These are phyloP conservation scores for Arxiozyma slooffiae DNA, from an alignment of 1,139 yeast species.

Conservation along the genomic window DNA sequence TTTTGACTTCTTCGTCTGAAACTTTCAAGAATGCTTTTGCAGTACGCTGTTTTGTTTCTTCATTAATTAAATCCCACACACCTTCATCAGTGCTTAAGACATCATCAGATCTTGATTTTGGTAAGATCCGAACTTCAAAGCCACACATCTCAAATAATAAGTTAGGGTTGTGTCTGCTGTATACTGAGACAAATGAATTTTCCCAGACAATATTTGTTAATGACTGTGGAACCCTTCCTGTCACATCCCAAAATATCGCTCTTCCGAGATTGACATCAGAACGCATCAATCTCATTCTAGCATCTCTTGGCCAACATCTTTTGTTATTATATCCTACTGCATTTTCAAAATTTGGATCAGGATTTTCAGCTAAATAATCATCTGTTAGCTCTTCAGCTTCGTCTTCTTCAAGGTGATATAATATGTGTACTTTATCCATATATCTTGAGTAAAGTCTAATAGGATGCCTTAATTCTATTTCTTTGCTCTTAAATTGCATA, in stretches of 20 bases:
- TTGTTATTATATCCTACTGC: constrained; percentile 83
- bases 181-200: constrained; percentile 74
- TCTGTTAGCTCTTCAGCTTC: constrained; percentile 71
- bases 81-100: constrained; percentile 56
- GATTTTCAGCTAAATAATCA: constrained; percentile 71
- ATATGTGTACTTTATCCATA: constrained; percentile 68
- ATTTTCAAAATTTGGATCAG: constrained; percentile 84
- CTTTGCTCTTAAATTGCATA: constrained; percentile 53
- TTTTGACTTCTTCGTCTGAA: constrained; percentile 65
- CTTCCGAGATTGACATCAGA: constrained; percentile 88
- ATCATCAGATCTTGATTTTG: constrained; percentile 53
- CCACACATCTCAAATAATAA: constrained; percentile 87
- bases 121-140: constrained; percentile 82
- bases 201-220: constrained; percentile 72
- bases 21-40: constrained; percentile 86
- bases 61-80: constrained; percentile 80
- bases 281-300: constrained; percentile 82
- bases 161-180: constrained; percentile 84
- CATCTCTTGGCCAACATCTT: constrained; percentile 91
- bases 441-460: constrained; percentile 75
- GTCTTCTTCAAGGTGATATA: constrained; percentile 62
- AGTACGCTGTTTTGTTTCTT: constrained; percentile 68
- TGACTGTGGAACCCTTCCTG: constrained; percentile 68
- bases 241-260: constrained; percentile 86
- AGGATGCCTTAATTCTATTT: constrained; percentile 58